Percentiles rank a stretch among this genome's conserved stretches.
Evolutionary conservation across 2,329 filamentous ascomycete genomes (phyloP).

Genomic region (Fusarium sp.): DNA sequence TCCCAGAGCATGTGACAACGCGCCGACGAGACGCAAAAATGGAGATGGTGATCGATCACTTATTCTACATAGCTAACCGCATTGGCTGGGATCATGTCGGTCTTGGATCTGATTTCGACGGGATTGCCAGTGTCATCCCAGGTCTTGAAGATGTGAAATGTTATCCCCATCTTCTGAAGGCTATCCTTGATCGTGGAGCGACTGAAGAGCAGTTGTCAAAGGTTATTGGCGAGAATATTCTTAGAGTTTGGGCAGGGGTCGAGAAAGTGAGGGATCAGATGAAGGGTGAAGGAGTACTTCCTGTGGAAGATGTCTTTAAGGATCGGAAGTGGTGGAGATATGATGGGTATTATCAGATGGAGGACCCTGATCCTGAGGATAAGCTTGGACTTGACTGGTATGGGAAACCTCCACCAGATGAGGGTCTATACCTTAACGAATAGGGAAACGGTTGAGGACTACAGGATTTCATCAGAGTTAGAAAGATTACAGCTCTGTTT

Average conservation of each 20-base stretch:
- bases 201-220: background rate
- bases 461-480: background rate
- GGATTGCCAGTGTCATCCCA: background rate
- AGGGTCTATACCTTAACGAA: background rate
- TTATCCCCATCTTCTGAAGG: background rate
- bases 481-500: accelerated
- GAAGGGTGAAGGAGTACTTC: background rate
- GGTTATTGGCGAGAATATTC: background rate
- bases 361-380: slow-evolving; percentile 10
- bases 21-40: background rate
- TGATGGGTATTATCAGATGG: slow-evolving; percentile 19
- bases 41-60: slow-evolving; percentile 1
- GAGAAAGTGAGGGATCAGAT: background rate
- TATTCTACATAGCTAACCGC: background rate
- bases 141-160: background rate
- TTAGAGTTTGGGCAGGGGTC: background rate
- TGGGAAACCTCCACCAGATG: background rate
- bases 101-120: background rate
- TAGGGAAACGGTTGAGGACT: background rate
- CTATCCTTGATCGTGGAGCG: background rate
- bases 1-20: background rate
- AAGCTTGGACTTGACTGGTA: slow-evolving; percentile 9
- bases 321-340: slow-evolving; percentile 16
- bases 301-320: background rate
- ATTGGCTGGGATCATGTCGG: slow-evolving; percentile 3